Evolutionary conservation across 768 basidiomycete genomes (phyloP), one percentile per base, ranked within the genome.

Genomic region (Lactarius tabidus): DNA sequence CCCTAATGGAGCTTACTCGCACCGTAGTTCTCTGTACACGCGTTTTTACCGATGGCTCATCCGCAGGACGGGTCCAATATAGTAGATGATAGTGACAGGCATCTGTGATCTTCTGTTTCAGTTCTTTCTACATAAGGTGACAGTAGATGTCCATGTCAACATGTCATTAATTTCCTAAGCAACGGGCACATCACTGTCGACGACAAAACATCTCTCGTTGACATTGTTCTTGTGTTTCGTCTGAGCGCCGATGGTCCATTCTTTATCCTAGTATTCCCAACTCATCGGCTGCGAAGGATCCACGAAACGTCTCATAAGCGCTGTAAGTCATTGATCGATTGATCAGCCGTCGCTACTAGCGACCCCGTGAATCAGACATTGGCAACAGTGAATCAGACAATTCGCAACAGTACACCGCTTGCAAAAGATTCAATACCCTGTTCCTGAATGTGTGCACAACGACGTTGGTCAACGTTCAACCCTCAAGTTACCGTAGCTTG

Each of bases 1-100:
- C 35, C 29, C 23, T 57, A 59, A 60, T 60, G 23, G 54, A 29
- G 35, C 20, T 36, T 60, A 55, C 53, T 52, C n/a, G 26, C 51
- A 18, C 20, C 29, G 51, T 29, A 15, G 18, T 9, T 54, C 14
- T 53, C 38, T 29, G 15, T 10, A 18, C 38, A 41, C 26, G 26
- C n/a, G 2, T 43, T 38, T 52, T 53, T 15, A 17, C 31, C 18
- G 15, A 15, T 33, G 14, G 31, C 14, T 31, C 29, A 41, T 20
- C 43, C 14, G 28, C 28, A 35, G 31, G 12, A 17, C 15, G 41
- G 29, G 15, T 20, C 18, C 41, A 31, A 28, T 58, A 41, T 18
- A 12, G 38, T 23, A 23, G 43, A 45, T 45, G n/a, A 45, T 45
- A 26, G 23, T 51, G 48, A 26, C n/a, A 23, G 23, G 45, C 23